phyloP scores from a whole-genome alignment of 2,329 filamentous ascomycete genomes.

The Aspergillus fischeri region DNA sequence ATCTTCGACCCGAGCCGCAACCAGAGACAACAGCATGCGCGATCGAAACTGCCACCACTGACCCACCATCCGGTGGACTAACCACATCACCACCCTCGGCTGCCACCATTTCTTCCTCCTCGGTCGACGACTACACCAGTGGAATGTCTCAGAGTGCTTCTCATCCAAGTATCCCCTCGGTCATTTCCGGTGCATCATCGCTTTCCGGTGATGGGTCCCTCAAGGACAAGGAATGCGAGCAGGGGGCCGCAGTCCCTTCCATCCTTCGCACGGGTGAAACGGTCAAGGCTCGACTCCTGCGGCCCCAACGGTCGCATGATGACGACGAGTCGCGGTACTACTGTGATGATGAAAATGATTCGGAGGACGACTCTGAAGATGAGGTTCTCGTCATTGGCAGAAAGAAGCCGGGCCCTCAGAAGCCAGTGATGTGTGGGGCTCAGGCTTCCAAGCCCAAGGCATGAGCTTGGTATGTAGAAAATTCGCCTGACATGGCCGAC shows the following conservation, averaged over 20 bases:
- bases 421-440: slow-evolving; percentile 13
- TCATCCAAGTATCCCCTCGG: slow-evolving; percentile 45
- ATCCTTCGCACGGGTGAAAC: slow-evolving; percentile 42
- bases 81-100: slow-evolving; percentile 41
- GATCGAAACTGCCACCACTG: slow-evolving; percentile 8
- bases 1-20: slow-evolving; percentile 13
- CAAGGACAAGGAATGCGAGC: slow-evolving; percentile 26
- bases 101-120: slow-evolving; percentile 44
- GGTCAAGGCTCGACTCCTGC: slow-evolving; percentile 29
- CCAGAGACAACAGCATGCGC: slow-evolving; percentile 10
- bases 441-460: slow-evolving; percentile 6
- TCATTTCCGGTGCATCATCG: slow-evolving; percentile 44
- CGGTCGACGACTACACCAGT: slow-evolving; percentile 43
- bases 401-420: slow-evolving; percentile 25
- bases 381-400: slow-evolving; percentile 41
- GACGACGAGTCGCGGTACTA: slow-evolving; percentile 39
- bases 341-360: slow-evolving; percentile 39
- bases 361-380: slow-evolving; percentile 39
- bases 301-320: slow-evolving; percentile 22
- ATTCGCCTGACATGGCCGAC: neutral
- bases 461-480: neutral
- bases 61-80: slow-evolving; percentile 21
- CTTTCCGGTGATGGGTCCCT: slow-evolving; percentile 38
- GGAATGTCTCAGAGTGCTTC: slow-evolving; percentile 47
- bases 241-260: slow-evolving; percentile 27